A percentile compares a stretch with the other conserved stretches of the same genome.
phyloP scores from a whole-genome alignment of 768 basidiomycete genomes.

The Dacryopinax spathularia region DNA sequence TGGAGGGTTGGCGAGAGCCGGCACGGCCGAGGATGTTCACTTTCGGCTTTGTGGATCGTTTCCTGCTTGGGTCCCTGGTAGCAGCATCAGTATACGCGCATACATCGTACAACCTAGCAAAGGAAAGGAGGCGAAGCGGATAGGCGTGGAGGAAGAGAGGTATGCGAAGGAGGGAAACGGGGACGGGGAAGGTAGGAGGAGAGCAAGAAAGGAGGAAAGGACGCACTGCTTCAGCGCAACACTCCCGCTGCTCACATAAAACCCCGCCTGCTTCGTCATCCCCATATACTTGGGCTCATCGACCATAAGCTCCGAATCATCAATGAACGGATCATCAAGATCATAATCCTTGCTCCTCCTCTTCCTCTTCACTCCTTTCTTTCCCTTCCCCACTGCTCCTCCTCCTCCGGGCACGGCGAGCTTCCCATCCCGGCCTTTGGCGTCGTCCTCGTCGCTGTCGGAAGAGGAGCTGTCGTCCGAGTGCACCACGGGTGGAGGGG shows the following conservation, averaged over 20 bases:
- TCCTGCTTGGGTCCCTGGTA: not conserved
- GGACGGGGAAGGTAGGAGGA: too few species aligned
- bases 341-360: constrained; percentile 58
- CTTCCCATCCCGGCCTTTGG: not conserved
- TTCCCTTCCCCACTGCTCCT: constrained; percentile 3
- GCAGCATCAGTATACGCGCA: not conserved
- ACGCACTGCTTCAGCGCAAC: constrained; percentile 51
- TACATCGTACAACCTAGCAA: too few species aligned
- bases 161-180: too few species aligned
- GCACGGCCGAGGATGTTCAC: not conserved
- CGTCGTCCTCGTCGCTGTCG: constrained; percentile 33
- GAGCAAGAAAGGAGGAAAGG: constrained; percentile 15
- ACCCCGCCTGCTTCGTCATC: constrained; percentile 82
- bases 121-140: too few species aligned
- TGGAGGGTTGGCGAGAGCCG: not conserved
- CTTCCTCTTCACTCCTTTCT: constrained; percentile 3
- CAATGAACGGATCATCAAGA: constrained; percentile 83
- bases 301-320: constrained; percentile 83
- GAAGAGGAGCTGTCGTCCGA: constrained; percentile 45
- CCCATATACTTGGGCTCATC: constrained; percentile 86
- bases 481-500: constrained; percentile 35
- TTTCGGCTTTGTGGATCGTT: not conserved
- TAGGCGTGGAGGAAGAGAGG: too few species aligned
- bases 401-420: not conserved
- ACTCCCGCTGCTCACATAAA: constrained; percentile 81